Conservation (phyloP, 768 basidiomycete species). For the Leccinum arenicola region DNA sequence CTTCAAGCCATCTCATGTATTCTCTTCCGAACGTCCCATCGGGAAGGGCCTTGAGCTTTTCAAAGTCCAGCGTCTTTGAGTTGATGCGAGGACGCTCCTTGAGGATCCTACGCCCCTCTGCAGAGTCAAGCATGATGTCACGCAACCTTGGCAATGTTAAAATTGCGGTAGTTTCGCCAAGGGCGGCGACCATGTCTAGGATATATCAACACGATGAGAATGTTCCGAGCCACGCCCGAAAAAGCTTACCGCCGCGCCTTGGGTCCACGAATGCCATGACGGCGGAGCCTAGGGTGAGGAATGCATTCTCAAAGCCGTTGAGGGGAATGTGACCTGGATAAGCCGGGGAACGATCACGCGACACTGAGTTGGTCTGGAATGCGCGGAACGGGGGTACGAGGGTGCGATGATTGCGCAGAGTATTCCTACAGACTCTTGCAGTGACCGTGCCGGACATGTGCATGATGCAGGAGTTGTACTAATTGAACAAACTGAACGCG, state of each 20-base stretch:
- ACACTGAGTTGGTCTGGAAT: constrained; percentile 10
- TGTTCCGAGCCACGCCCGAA: not conserved
- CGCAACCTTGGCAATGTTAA: constrained; percentile 72
- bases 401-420: not conserved
- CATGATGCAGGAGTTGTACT: not conserved
- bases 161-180: constrained; percentile 91
- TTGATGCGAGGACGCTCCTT: constrained; percentile 82
- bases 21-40: constrained; percentile 83
- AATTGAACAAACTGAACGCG: not conserved
- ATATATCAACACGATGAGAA: not conserved
- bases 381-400: constrained; percentile 6
- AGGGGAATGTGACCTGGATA: constrained; percentile 84
- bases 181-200: constrained; percentile 90
- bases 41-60: constrained; percentile 58
- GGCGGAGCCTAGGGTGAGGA: constrained; percentile 85
- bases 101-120: constrained; percentile 83
- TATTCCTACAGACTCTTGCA: not conserved
- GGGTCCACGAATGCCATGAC: constrained; percentile 80
- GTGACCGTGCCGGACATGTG: not conserved
- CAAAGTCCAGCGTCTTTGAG: constrained; percentile 71
- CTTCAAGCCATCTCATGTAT: constrained; percentile 87
- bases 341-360: constrained; percentile 37
- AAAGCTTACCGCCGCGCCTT: constrained; percentile 70
- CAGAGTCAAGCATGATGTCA: constrained; percentile 70
- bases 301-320: constrained; percentile 75